Evolutionary conservation across 116 monocot genomes (phyloP).

Genomic region (Phalaenopsis hybrid): DNA sequence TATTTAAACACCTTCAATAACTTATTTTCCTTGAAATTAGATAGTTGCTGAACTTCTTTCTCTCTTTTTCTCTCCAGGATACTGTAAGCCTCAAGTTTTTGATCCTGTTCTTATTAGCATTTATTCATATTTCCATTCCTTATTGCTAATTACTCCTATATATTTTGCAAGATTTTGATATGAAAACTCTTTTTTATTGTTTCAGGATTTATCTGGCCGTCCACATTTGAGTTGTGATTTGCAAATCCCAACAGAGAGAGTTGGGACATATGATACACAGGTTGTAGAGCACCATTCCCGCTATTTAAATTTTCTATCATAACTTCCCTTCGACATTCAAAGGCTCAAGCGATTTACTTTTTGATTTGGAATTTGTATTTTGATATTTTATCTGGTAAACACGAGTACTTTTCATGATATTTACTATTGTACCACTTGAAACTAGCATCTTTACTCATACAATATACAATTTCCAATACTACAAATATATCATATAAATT

Average conservation of each 20-base stretch:
- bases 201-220: constrained; percentile 92
- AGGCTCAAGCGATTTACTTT: background rate
- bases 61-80: background rate
- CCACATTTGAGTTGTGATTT: constrained; percentile 81
- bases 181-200: constrained; percentile 6
- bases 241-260: constrained; percentile 77
- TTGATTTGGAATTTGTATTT: background rate
- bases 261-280: constrained; percentile 97
- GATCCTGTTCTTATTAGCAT: background rate
- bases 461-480: too few species aligned
- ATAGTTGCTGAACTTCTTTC: constrained; percentile 1
- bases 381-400: background rate
- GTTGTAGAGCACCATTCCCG: constrained; percentile 19
- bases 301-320: background rate
- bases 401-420: background rate
- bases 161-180: background rate
- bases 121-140: background rate
- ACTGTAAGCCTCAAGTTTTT: background rate
- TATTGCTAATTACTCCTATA: background rate
- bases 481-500: too few species aligned
- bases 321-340: background rate
- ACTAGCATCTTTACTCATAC: too few species aligned
- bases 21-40: background rate
- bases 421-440: too few species aligned
- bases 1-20: background rate